Conservation (phyloP, 163 green algal species). For the Scenedesmus sp. region DNA sequence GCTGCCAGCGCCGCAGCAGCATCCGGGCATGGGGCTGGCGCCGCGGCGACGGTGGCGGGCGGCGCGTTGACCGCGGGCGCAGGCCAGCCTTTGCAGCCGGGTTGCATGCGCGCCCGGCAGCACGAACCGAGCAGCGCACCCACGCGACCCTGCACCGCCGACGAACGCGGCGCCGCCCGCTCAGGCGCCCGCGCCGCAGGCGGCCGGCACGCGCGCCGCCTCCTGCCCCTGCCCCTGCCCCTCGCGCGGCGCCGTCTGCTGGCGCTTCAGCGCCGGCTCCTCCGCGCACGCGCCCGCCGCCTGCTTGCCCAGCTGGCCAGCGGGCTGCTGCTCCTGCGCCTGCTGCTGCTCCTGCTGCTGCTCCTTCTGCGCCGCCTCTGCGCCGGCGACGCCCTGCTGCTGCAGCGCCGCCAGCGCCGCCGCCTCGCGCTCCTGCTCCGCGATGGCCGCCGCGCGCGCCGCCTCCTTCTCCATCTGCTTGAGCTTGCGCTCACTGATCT, state of each 20-base stretch:
- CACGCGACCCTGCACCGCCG: too few relatives aligned
- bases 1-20: too few relatives aligned
- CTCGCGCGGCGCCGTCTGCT: neutral
- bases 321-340: slow-evolving; percentile 29
- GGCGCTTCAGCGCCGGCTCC: neutral
- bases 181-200: too few relatives aligned
- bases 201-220: too few relatives aligned
- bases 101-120: too few relatives aligned
- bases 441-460: slow-evolving; percentile 63
- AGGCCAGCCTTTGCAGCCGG: too few relatives aligned
- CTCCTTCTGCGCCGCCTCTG: slow-evolving; percentile 44
- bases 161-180: too few relatives aligned
- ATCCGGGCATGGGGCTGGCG: too few relatives aligned
- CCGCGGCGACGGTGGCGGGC: too few relatives aligned
- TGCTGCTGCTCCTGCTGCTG: slow-evolving; percentile 20
- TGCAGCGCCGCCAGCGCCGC: slow-evolving; percentile 56
- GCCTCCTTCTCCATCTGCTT: slow-evolving; percentile 64
- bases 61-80: too few relatives aligned
- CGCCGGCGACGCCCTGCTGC: too few relatives aligned
- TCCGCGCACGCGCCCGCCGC: neutral
- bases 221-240: neutral
- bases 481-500: slow-evolving; percentile 62
- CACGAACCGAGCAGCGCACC: too few relatives aligned
- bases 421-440: slow-evolving; percentile 79
- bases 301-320: slow-evolving; percentile 6